Evolutionary conservation across 495 filamentous ascomycete species (phyloP), one percentile per base, ranked within the genome.

Genomic region (Neurospora sp.): DNA sequence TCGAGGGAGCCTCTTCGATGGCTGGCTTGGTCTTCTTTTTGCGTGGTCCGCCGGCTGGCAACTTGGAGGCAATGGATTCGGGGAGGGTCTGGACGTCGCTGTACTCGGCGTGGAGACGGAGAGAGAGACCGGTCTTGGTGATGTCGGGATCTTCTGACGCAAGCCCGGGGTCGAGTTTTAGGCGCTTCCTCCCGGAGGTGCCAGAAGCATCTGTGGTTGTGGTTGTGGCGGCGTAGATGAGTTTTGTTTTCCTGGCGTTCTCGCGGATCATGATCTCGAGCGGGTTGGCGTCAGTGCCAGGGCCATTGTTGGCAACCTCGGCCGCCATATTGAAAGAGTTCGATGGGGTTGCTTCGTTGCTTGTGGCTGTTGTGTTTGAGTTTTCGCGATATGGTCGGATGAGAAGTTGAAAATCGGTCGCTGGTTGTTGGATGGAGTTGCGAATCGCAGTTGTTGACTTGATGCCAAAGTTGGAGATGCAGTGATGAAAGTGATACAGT

Each of bases 51-150:
- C 86, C 84, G 13, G 91, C 89, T 70, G 86, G 86, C 59, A 91
- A 92, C 81, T 97, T 97, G 71, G 91, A 91, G 71, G 93, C 95
- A 17, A 99, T 88, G 17, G 88, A 87, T 62, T 92, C 89, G n/a
- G 96, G 96, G 39, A 98, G 86, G 76, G 93, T 91, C 76, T 87
- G 88, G 28, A 97, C 92, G 76, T 92, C 84, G 76, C 90, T 86
- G 79, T 99, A 99, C 84, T 99, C 95, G 73, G 86, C 81, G 73
- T 83, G 82, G 4, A 86, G 78, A 19, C 84, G 84, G 28, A 86
- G 70, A 73, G 83, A 84, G n/a, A 85, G 78, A 48, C 79, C 78
- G 17, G 83, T 75, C 73, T 83, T 83, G 69, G 79, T 81, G 74
- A 79, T 79, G 72, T 83, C 82, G 28, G 80, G 72, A 69, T 85